These are phyloP conservation scores for Acanthamoeba triangularis DNA, from an alignment of 208 protist genomes.

Conservation along the genomic window DNA sequence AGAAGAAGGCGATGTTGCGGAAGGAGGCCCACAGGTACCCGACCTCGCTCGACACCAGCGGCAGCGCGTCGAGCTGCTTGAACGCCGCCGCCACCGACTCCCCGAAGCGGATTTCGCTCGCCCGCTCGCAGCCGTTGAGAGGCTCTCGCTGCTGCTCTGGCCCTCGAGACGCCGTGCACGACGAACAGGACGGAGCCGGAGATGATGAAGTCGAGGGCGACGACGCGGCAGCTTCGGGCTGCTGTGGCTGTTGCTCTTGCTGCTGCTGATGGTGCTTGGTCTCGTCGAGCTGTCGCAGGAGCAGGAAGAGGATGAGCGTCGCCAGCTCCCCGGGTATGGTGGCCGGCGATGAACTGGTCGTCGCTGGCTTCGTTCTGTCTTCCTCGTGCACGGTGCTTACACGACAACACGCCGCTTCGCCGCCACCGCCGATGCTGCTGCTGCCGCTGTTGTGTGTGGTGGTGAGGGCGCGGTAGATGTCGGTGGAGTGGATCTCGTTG, in stretches of 20 bases:
- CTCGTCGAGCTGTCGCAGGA: neutral
- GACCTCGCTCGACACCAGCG: neutral
- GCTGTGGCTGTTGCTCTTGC: neutral
- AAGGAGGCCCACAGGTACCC: slow-evolving; percentile 11
- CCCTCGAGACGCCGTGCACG: neutral
- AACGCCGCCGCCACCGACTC: neutral
- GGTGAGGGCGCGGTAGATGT: neutral
- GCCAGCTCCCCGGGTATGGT: neutral
- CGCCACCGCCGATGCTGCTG: neutral
- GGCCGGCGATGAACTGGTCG: neutral
- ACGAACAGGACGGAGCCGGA: neutral
- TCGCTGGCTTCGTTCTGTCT: neutral
- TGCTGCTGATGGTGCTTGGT: neutral
- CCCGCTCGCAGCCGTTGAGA: neutral
- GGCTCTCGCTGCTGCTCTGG: neutral
- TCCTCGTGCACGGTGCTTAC: neutral
- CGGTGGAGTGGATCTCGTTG: neutral
- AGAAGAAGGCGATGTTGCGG: slow-evolving; percentile 43
- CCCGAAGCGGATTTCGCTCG: neutral
- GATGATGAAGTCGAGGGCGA: neutral
- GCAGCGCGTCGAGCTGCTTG: neutral
- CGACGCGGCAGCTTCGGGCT: neutral
- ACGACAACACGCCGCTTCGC: neutral
- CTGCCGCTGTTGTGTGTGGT: neutral
- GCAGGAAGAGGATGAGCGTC: slow-evolving; percentile 20